Base-by-base conservation (phyloP, 2,329 filamentous ascomycete genomes). In the Trichoderma breve region DNA sequence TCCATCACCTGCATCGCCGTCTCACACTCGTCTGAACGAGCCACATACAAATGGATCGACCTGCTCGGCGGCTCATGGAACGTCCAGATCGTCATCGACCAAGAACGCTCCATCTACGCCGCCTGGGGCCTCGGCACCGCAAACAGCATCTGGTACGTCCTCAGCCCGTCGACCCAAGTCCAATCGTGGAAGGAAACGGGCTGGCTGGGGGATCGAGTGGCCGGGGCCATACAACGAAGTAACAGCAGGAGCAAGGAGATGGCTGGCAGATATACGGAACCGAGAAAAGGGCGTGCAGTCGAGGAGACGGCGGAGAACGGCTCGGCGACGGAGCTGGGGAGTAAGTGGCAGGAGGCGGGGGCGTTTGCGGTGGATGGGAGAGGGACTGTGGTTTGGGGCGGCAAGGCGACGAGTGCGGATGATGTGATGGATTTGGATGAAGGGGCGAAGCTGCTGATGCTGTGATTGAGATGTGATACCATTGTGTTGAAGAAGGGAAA, bases 71-170 rank as follows among this genome's bases (percentile, higher is more conserved):
- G 88, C 72, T 81, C 86, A 15, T 88, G 88, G 86, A 84, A 83
- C 77, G 83, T 90, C 34, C 83, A 86, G 73, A 78, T 90, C 3
- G 78, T 90, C 71, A 79, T 89, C 71, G 88, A 90, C 79, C 84
- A 88, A 75, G 84, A 86, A 72, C 84, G 88, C 72, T 83, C 85
- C 73, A 76, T 89, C 43, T 90, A 90, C 75, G 87, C 88, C 3
- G 83, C 86, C 12, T 90, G 87, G 87, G 88, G 88, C 3, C 81
- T 90, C 5, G 88, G 88, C 0, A 77, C 86, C 6, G 84, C 83
- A 28, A 82, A 77, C 34, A 82, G 78, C 84, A 63, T 66, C 21
- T 87, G 85, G 85, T 85, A 84, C 77, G 83, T 87, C 70, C 83
- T 88, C 75, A 86, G 88, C 80, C 86, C 86, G 1, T 81, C 83